Percentiles rank a stretch among this genome's conserved stretches.
phyloP scores from a whole-genome alignment of 1,284 basidiomycete species.

The Prillingera fragicola region DNA sequence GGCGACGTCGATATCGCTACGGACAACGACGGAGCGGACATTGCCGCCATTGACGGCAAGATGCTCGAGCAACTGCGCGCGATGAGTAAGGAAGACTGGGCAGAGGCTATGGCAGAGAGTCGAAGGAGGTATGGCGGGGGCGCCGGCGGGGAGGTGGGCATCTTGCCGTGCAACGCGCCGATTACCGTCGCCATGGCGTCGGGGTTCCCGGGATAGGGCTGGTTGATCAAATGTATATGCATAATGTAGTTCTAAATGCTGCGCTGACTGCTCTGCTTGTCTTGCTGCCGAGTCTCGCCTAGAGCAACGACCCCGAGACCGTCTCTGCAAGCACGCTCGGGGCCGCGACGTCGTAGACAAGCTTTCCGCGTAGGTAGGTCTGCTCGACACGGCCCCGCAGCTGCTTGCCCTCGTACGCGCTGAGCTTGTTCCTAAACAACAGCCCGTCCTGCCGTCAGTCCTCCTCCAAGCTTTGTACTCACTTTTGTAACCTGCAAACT shows the following conservation, averaged over 20 bases:
- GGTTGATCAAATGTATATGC: no score
- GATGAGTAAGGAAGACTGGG: slow-evolving; percentile 24
- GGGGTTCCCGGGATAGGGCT: no score
- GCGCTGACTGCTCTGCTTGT: no score
- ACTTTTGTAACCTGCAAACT: slow-evolving; percentile 56
- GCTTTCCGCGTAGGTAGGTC: slow-evolving; percentile 68
- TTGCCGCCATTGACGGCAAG: slow-evolving; percentile 28
- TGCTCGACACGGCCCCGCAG: slow-evolving; percentile 66
- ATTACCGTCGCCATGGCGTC: no score
- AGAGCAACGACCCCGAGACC: no score
- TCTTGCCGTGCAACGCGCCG: no score
- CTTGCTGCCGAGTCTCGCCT: no score
- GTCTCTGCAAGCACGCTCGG: no score
- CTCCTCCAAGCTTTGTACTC: slow-evolving; percentile 19
- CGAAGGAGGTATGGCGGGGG: slow-evolving; percentile 13
- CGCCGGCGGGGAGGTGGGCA: no score
- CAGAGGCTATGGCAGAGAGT: slow-evolving; percentile 21
- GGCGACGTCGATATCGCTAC: slow-evolving; percentile 22
- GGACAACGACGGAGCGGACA: slow-evolving; percentile 20
- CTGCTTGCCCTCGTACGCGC: slow-evolving; percentile 71
- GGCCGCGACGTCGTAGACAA: slow-evolving; percentile 61
- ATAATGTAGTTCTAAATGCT: no score
- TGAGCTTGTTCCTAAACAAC: slow-evolving; percentile 86
- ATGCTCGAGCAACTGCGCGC: slow-evolving; percentile 25
- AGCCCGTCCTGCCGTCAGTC: slow-evolving; percentile 57